Conservation (phyloP, 257 asterid genomes). For the Solanum medicagineum region DNA sequence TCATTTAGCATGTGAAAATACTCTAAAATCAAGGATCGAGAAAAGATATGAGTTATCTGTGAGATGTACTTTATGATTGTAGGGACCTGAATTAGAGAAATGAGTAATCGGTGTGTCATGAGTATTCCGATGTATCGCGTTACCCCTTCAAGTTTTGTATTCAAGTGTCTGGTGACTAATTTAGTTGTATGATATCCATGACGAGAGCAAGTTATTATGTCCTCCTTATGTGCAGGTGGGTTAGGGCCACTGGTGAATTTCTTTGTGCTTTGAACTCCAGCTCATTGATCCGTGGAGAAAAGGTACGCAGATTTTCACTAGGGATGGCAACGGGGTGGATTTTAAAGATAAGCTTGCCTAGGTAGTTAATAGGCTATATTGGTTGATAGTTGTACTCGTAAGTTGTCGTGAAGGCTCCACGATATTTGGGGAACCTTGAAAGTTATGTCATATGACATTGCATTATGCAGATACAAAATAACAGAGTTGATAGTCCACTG, state of each 20-base stretch:
- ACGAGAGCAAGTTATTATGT: background rate
- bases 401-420: background rate
- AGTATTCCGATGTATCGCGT: background rate
- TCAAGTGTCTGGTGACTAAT: background rate
- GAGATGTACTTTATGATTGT: background rate
- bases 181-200: background rate
- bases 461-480: constrained; percentile 8
- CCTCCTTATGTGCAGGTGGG: constrained; percentile 46
- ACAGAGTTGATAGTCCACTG: constrained; percentile 15
- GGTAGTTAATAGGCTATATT: background rate
- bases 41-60: background rate
- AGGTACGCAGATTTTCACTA: background rate
- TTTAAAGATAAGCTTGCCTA: background rate
- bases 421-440: background rate
- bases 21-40: background rate
- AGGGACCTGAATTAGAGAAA: background rate
- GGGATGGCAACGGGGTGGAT: too few relatives aligned
- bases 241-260: constrained; percentile 75
- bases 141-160: background rate
- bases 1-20: background rate
- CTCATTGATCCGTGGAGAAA: constrained; percentile 31
- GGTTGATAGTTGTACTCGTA: background rate
- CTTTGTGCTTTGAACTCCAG: constrained; percentile 42
- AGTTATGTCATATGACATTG: background rate
- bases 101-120: background rate